Conservation (phyloP, 1,284 basidiomycete species). For the Takashimella koratensis region DNA sequence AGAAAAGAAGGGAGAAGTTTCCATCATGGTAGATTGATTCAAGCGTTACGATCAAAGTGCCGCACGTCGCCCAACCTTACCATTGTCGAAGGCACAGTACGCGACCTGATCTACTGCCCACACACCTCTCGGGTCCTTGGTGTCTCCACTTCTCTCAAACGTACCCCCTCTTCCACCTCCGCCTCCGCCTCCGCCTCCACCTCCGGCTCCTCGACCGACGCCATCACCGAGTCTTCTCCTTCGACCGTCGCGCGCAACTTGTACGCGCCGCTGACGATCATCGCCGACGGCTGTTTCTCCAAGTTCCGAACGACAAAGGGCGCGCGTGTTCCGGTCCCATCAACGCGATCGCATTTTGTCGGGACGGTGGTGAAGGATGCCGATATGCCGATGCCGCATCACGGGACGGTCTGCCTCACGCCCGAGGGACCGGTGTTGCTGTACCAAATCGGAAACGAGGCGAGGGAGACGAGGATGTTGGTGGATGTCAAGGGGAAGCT, state of each 20-base stretch:
- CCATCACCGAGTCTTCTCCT: slow-evolving; percentile 2
- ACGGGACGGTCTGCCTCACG: slow-evolving; percentile 79
- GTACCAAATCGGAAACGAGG: slow-evolving; percentile 69
- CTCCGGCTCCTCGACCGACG: background rate
- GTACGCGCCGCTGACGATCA: slow-evolving; percentile 73
- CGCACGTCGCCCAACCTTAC: slow-evolving; percentile 55
- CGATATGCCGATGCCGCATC: slow-evolving; percentile 71
- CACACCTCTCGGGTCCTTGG: slow-evolving; percentile 61
- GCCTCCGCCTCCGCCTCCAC: background rate
- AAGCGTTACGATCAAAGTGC: slow-evolving; percentile 69
- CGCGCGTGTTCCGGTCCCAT: slow-evolving; percentile 49
- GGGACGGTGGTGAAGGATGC: slow-evolving; percentile 74
- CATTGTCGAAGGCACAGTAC: slow-evolving; percentile 77
- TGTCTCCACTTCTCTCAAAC: slow-evolving; percentile 56
- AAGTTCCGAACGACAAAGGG: slow-evolving; percentile 60
- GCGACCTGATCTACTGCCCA: slow-evolving; percentile 64
- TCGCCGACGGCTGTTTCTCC: slow-evolving; percentile 94
- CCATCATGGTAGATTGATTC: slow-evolving; percentile 92
- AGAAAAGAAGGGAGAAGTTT: slow-evolving; percentile 67
- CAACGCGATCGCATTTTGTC: slow-evolving; percentile 72
- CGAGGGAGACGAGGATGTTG: slow-evolving; percentile 79
- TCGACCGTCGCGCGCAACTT: slow-evolving; percentile 38
- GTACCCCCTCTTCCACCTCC: slow-evolving; percentile 1
- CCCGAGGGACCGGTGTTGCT: slow-evolving; percentile 78
- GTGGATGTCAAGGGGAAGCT: slow-evolving; percentile 85